phyloP scores from a whole-genome alignment of 495 filamentous ascomycete species.

The Pyrenula aspistea region DNA sequence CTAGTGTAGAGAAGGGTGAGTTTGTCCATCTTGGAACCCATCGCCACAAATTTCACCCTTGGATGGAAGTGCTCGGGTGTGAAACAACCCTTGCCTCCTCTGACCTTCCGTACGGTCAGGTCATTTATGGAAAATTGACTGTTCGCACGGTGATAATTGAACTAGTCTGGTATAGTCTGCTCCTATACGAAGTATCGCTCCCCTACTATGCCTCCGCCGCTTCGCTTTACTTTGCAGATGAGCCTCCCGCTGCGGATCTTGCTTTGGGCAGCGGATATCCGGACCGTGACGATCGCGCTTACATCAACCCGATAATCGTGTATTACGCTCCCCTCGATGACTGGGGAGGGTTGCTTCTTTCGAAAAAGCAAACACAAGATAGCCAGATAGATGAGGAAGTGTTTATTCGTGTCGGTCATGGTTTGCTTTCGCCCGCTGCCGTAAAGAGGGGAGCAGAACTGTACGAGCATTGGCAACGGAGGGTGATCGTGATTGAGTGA shows the following conservation, averaged over 20 bases:
- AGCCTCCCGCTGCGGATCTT: too few species aligned
- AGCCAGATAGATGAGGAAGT: not conserved
- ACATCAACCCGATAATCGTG: not conserved
- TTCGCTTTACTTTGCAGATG: too few species aligned
- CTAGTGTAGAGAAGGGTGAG: not conserved
- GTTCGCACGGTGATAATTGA: not conserved
- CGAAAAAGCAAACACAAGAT: not conserved
- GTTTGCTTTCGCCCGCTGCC: not conserved
- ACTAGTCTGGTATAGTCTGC: not conserved
- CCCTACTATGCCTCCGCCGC: not conserved
- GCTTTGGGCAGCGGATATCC: not conserved
- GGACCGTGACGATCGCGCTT: not conserved
- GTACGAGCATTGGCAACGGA: not conserved
- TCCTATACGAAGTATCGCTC: not conserved
- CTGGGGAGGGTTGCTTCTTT: not conserved
- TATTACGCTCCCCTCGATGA: not conserved
- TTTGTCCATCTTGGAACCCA: too few species aligned
- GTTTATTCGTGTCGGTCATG: not conserved
- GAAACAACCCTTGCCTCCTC: not conserved
- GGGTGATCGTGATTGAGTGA: not conserved
- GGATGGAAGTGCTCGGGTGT: not conserved
- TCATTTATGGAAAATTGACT: not conserved
- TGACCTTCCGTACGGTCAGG: not conserved
- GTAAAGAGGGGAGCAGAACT: not conserved
- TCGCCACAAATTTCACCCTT: not conserved